Evolutionary conservation across 163 green algal species (phyloP), one percentile per base, ranked within the genome.

Genomic region (Prototheca cutis): DNA sequence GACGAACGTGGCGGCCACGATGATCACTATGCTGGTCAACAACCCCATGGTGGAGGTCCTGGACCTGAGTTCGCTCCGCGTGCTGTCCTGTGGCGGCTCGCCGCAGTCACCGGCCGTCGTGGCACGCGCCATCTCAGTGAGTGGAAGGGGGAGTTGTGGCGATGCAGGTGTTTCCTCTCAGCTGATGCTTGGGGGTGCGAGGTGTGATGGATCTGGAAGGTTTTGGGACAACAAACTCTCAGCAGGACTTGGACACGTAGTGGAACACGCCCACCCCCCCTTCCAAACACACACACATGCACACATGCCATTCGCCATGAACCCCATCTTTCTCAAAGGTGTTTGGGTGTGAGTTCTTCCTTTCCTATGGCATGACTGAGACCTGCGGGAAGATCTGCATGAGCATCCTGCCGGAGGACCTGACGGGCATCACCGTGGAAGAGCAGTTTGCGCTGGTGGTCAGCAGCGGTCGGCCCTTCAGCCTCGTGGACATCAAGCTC

Each of bases 361-460:
- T 94, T 6, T 87, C 72, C 34, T 96, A 96, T 66, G 88, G 89
- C 65, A 95, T 95, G 88, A 96, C 89, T 23, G 89, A 96, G 73
- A 90, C 82, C 71, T 96, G 89, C 65, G 89, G 89, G 45, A 95
- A 95, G 72, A 95, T 96, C 74, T 79, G 59, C 53, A 94, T 95
- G 87, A 87, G 71, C 47, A 80, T 95, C 27, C 71, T 91, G 55
- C 76, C 80, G 5, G 27, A 65, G 4, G 48, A 77, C 19, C 25
- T 45, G 7, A 31, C 29, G 28, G 24, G 17, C 39, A 45, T 67
- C 36, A 49, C 49, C 19, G 47, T 62, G 27, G 70, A 77, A 30
- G 48, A 73, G 58, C 68, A 76, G 58, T 33, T 90, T 40, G 58
- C 67, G 18, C 25, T 80, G 45, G 73, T 94, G n/a, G 81, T 61